Evolutionary conservation across 2,329 filamentous ascomycete species (phyloP), one percentile per base, ranked within the genome.

Genomic region (Didymella arachidicola): DNA sequence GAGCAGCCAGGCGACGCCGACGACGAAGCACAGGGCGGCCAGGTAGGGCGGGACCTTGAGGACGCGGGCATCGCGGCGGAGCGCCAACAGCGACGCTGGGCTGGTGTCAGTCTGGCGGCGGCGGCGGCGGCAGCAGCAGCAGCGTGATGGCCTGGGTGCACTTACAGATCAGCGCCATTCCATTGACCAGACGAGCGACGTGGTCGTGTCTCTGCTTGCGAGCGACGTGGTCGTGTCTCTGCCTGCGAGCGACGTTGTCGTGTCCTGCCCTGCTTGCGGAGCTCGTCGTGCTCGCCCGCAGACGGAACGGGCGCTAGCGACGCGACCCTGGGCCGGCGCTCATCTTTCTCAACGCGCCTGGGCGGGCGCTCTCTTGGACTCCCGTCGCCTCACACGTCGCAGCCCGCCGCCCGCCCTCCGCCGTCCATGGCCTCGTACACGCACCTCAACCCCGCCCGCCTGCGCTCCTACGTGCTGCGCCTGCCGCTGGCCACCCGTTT

Each of bases 1-100:
- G 22, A 97, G 86, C 14, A 99, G 87, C 92, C 94, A 99, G 67
- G 87, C 86, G 55, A 97, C 86, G 52, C 95, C 95, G 70, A 97
- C 85, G 47, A 94, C 70, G 69, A 98, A 87, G 78, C 91, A 96
- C 39, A 96, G 81, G 50, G 92, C 84, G 32, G 94, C 97, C 32
- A 98, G 81, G 80, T 96, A 94, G 14, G 93, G 92, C 39, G 94
- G 93, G 18, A 96, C 80, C 79, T 91, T 91, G 64, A 95, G 86
- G 57, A 97, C 82, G 65, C 91, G 87, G 69, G 91, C 90, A 77
- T 97, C 91, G 77, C 87, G 88, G 73, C 92, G 89, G 72, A 97
- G 82, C 68, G 86, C 85, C 69, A 91, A 79, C 63, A 88, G 82
- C 70, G 89, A 80, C 69, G 82, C 81, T 48, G 34, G 71, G 22